Evolutionary conservation across 176 grass and related monocot genomes (phyloP), one percentile per base, ranked within the genome.

Genomic region (Miscanthus lutarioriparius): DNA sequence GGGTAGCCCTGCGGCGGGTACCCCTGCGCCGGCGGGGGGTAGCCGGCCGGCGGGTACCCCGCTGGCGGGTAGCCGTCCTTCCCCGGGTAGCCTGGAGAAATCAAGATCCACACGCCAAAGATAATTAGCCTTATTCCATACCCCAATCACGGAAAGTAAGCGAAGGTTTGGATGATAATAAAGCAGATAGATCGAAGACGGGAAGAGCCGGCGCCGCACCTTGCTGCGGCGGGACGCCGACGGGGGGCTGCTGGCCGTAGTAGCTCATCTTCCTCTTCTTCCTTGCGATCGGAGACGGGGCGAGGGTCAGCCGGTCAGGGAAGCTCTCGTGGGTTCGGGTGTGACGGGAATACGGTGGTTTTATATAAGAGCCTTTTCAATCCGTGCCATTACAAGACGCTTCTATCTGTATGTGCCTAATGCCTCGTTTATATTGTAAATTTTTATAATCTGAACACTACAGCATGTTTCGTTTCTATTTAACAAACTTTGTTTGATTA

Each of bases 221-320:
- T 88, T 93, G 91, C 69, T 87, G 88, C 75, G 91, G 91, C 77
- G 91, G 91, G 64, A 86, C 91, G 86, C 91, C 88, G 80, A 93
- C 91, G 38, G 91, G 88, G 17, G 88, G 82, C 74, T 90, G 87
- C 88, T 93, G 91, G 86, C 51, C 51, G 88, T 93, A 93, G 91
- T 93, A 93, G 83, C 86, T 93, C 91, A 93, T 93, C 68, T 44
- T 32, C 49, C 61, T 14, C 70, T 14, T 2, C 22, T 19, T 48
- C 48, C 20, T 35, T 4, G 45, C 67, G 80, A 82, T 71, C 78
- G 64, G 78, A 53, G 78, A 44, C 41, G 35, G 79, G 35, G 41
- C 41, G 47, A 36, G 27, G 28, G 28, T 44, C n/a, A n/a, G n/a
- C n/a, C n/a, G n/a, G n/a, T n/a, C 39, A 48, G 7, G 23, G 73